Conservation (phyloP, 495 filamentous ascomycete species). For the Pyrenula massariospora region DNA sequence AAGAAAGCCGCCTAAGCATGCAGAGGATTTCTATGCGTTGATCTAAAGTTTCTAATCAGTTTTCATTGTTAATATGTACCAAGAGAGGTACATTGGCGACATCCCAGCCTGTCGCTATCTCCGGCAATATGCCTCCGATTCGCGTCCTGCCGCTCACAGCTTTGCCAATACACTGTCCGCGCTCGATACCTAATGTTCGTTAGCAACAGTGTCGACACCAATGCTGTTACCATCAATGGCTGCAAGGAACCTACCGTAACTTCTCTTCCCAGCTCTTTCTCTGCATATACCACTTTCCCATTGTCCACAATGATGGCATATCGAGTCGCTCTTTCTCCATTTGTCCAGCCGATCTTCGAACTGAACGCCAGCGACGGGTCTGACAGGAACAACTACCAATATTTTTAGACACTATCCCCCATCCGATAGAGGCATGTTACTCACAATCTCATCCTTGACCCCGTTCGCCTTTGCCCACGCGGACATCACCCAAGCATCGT, state of each 20-base stretch:
- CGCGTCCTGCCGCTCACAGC: background rate
- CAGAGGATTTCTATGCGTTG: too few relatives aligned
- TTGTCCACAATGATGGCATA: constrained; percentile 84
- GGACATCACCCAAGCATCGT: constrained; percentile 87
- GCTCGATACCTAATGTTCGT: constrained; percentile 43
- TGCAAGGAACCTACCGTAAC: constrained; percentile 41
- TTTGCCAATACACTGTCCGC: constrained; percentile 48
- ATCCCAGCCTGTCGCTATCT: too few relatives aligned
- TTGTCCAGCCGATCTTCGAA: constrained; percentile 72
- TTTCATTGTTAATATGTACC: too few relatives aligned
- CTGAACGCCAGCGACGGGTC: constrained; percentile 70
- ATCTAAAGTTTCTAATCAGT: too few relatives aligned
- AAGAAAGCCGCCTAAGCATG: too few relatives aligned
- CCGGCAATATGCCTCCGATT: too few relatives aligned
- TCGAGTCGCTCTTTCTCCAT: constrained; percentile 60
- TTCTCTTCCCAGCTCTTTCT: constrained; percentile 60
- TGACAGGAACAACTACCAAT: constrained; percentile 59
- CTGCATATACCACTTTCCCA: constrained; percentile 81
- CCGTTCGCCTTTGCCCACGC: constrained; percentile 94
- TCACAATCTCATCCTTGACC: constrained; percentile 69
- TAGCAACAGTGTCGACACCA: constrained; percentile 5
- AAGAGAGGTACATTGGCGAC: too few relatives aligned
- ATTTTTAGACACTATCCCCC: constrained; percentile 18
- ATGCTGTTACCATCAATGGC: background rate
- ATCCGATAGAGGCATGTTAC: constrained; percentile 13